A percentile compares a stretch with the other conserved stretches of the same genome.
Conservation (phyloP, 495 filamentous ascomycete genomes). For the Aspergillus diversus region DNA sequence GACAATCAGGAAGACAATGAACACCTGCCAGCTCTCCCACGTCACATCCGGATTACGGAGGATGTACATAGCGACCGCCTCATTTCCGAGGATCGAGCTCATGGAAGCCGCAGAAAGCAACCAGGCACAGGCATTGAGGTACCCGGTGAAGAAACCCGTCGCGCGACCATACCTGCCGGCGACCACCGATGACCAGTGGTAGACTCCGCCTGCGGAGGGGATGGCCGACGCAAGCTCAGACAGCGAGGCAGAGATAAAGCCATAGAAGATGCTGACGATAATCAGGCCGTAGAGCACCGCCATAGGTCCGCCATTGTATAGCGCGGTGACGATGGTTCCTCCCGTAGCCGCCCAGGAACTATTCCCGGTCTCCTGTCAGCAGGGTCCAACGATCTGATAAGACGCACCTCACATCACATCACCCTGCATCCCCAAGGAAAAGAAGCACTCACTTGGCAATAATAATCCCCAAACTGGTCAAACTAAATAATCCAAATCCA, state of each 20-base stretch:
- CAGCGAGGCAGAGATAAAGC: slow-evolving; percentile 26
- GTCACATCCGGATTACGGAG: slow-evolving; percentile 66
- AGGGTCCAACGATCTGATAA: not conserved
- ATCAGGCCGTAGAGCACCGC: slow-evolving; percentile 17
- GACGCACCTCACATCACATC: not conserved
- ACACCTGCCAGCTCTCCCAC: slow-evolving; percentile 72
- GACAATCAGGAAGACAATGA: slow-evolving; percentile 67
- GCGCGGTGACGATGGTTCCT: slow-evolving; percentile 20
- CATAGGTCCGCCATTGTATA: slow-evolving; percentile 18
- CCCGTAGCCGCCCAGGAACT: slow-evolving; percentile 20
- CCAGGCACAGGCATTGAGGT: slow-evolving; percentile 81
- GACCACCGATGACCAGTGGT: slow-evolving; percentile 83
- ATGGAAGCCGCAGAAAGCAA: slow-evolving; percentile 65
- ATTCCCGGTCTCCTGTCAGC: not conserved
- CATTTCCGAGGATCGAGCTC: slow-evolving; percentile 67
- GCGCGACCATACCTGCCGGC: slow-evolving; percentile 69
- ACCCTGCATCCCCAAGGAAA: not conserved
- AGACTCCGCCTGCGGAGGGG: slow-evolving; percentile 76
- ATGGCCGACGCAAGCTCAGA: slow-evolving; percentile 70
- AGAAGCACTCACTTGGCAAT: slow-evolving; percentile 18
- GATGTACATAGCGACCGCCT: slow-evolving; percentile 70
- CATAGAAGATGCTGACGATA: slow-evolving; percentile 24
- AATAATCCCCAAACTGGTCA: slow-evolving; percentile 19
- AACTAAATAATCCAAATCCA: slow-evolving; percentile 18
- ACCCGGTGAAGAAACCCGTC: slow-evolving; percentile 77